phyloP scores from a whole-genome alignment of 805 yeast genomes.

The Cyberlindnera japonica region DNA sequence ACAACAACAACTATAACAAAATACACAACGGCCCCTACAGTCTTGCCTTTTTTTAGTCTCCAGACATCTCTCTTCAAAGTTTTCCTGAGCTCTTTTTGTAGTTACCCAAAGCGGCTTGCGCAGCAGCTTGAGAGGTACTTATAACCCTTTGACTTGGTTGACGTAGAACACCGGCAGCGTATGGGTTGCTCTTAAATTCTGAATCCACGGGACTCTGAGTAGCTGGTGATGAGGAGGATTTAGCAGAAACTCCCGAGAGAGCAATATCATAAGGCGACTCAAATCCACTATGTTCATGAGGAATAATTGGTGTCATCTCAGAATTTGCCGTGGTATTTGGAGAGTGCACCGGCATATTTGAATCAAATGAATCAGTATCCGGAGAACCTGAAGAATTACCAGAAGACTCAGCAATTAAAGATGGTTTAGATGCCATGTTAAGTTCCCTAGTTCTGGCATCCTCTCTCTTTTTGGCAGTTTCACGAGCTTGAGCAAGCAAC shows the following conservation, averaged over 20 bases:
- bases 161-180: conserved; percentile 19
- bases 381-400: conserved; percentile 32
- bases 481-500: conserved; percentile 76
- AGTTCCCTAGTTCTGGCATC: conserved; percentile 30
- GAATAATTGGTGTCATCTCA: conserved; percentile 28
- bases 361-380: conserved; percentile 29
- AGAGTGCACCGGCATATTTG: conserved; percentile 26
- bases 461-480: conserved; percentile 58
- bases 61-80: too few relatives aligned
- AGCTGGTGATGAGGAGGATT: conserved; percentile 23
- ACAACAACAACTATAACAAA: background rate
- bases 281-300: conserved; percentile 32
- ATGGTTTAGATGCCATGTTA: conserved; percentile 15
- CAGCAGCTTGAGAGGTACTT: conserved; percentile 21
- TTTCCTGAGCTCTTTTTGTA: conserved; percentile 5
- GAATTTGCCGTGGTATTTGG: conserved; percentile 38
- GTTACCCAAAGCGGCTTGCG: conserved; percentile 17
- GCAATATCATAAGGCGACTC: conserved; percentile 60
- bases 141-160: conserved; percentile 20
- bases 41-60: too few relatives aligned
- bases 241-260: conserved; percentile 40
- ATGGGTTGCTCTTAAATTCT: conserved; percentile 26
- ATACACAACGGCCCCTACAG: too few relatives aligned
- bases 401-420: conserved; percentile 19
- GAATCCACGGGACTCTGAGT: conserved; percentile 19